phyloP scores from a whole-genome alignment of 768 basidiomycete species.

The Mycena metata region DNA sequence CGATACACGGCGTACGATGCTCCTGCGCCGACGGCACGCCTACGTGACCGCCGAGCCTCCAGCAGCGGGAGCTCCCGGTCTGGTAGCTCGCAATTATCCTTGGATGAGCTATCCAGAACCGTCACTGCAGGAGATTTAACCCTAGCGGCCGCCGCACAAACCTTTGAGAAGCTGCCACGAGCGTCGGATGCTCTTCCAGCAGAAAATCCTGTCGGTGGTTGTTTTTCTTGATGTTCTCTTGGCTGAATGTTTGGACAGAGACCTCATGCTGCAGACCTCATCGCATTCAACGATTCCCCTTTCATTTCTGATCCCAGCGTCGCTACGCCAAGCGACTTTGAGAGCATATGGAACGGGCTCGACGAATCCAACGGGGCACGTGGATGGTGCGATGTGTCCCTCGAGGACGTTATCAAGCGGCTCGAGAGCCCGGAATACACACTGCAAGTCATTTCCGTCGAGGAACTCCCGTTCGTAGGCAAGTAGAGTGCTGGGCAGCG shows the following conservation, averaged over 20 bases:
- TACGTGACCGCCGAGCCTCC: conserved; percentile 53
- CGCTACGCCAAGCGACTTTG: conserved; percentile 59
- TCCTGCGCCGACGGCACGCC: conserved; percentile 65
- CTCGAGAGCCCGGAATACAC: conserved; percentile 61
- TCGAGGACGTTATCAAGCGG: conserved; percentile 66
- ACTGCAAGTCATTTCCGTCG: conserved; percentile 66
- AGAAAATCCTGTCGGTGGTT: conserved; percentile 9
- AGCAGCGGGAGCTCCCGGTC: conserved; percentile 53
- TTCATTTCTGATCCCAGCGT: conserved; percentile 63
- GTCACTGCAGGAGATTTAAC: conserved; percentile 62
- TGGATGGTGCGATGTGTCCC: conserved; percentile 77
- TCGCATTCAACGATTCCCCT: conserved; percentile 77
- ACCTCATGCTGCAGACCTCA: conserved; percentile 64
- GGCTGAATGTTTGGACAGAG: conserved; percentile 11
- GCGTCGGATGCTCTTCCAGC: neutral
- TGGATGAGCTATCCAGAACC: conserved; percentile 42
- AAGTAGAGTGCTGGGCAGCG: conserved; percentile 38
- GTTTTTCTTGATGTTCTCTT: neutral
- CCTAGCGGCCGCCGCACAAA: conserved; percentile 51
- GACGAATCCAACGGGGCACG: conserved; percentile 58
- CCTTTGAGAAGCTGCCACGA: conserved; percentile 44
- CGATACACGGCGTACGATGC: conserved; percentile 80
- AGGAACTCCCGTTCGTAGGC: conserved; percentile 75
- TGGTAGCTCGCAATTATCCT: conserved; percentile 48
- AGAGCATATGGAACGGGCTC: conserved; percentile 68